A percentile compares a stretch with the other conserved stretches of the same genome.
phyloP scores from a whole-genome alignment of 2,329 filamentous ascomycete genomes.

The Penicillium crustosum region DNA sequence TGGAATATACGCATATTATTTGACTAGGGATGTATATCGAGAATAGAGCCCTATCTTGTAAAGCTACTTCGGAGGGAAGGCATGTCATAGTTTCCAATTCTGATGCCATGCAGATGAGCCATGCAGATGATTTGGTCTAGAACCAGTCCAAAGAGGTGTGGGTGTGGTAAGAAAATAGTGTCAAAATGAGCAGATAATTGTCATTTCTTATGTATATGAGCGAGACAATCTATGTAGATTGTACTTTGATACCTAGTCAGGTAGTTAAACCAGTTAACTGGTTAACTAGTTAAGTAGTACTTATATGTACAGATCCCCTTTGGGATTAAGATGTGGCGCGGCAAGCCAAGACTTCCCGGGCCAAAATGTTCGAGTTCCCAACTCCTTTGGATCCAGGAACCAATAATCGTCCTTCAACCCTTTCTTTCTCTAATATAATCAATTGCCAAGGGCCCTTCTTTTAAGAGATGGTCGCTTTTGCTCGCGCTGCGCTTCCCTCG shows the following conservation, averaged over 20 bases:
- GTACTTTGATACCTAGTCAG: too few relatives aligned
- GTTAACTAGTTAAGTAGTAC: too few relatives aligned
- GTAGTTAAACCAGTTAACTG: too few relatives aligned
- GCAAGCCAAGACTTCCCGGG: slow-evolving; percentile 21
- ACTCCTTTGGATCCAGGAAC: slow-evolving; percentile 7
- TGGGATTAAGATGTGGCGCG: slow-evolving; percentile 8
- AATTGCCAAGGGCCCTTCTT: background rate
- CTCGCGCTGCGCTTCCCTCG: slow-evolving; percentile 24
- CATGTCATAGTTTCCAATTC: slow-evolving; percentile 1
- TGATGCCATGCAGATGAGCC: slow-evolving; percentile 7
- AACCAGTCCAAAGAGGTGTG: background rate
- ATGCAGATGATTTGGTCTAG: slow-evolving; percentile 13
- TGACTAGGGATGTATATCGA: background rate
- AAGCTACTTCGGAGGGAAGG: background rate
- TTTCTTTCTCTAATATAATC: background rate
- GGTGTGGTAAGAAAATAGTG: background rate
- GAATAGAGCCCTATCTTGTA: background rate
- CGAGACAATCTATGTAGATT: background rate
- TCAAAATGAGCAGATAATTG: background rate
- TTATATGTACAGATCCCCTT: background rate
- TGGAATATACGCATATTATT: background rate
- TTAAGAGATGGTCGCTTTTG: slow-evolving; percentile 23
- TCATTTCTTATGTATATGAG: background rate
- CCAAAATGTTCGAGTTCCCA: slow-evolving; percentile 21
- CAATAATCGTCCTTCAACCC: slow-evolving; percentile 7